Conservation (phyloP, 1,284 basidiomycete species). For the Trichosporon sp. region DNA sequence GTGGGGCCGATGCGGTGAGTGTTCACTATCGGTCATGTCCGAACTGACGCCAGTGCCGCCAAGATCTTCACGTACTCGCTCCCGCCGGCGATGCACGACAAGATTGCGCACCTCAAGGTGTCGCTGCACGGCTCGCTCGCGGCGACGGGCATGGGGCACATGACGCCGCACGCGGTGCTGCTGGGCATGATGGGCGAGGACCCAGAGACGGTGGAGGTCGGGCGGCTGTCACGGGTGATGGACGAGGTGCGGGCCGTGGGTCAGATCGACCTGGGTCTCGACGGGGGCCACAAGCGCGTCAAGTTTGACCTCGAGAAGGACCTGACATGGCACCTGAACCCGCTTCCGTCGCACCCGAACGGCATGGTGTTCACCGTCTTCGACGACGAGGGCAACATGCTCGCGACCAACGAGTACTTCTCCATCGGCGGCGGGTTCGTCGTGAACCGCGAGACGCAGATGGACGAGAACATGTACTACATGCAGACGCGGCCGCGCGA, state of each 20-base stretch:
- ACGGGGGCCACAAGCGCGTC: conserved; percentile 66
- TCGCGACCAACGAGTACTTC: conserved; percentile 95
- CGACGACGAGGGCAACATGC: conserved; percentile 68
- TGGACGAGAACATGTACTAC: conserved; percentile 96
- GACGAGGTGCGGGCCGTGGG: conserved; percentile 30
- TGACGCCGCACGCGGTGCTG: conserved; percentile 88
- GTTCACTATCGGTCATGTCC: neutral
- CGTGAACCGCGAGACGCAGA: conserved; percentile 57
- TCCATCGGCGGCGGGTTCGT: conserved; percentile 80
- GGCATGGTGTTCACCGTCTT: conserved; percentile 91
- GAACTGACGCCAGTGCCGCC: conserved; percentile 13
- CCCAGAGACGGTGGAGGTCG: conserved; percentile 41
- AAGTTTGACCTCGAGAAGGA: conserved; percentile 81
- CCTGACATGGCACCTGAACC: conserved; percentile 55
- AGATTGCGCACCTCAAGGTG: conserved; percentile 77
- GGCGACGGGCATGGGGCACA: conserved; percentile 69
- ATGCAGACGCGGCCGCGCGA: conserved; percentile 81
- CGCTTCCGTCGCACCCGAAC: conserved; percentile 58
- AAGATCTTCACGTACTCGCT: conserved; percentile 26
- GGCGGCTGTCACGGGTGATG: conserved; percentile 31
- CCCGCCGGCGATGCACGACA: conserved; percentile 17
- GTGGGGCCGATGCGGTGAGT: conserved; percentile 72
- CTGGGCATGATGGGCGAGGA: conserved; percentile 75
- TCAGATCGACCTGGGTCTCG: conserved; percentile 52
- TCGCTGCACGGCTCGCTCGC: conserved; percentile 61